Percentiles rank a stretch among this genome's conserved stretches.
Evolutionary conservation across 768 basidiomycete genomes (phyloP).

Genomic region (Flagelloscypha sp.): DNA sequence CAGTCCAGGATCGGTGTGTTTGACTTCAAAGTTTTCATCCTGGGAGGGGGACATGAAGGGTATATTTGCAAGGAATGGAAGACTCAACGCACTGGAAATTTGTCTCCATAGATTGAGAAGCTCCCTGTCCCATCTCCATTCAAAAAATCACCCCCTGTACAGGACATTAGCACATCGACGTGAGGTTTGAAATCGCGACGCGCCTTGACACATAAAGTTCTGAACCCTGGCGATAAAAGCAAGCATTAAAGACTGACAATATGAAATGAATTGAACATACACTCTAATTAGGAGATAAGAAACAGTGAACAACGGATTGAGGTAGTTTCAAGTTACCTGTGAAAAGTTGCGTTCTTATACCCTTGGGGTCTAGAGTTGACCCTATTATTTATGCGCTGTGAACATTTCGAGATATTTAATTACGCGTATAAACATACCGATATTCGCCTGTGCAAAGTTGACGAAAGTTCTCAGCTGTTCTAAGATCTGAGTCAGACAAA

Average conservation of each 20-base stretch:
- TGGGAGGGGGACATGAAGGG: constrained; percentile 19
- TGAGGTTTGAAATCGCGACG: constrained; percentile 4
- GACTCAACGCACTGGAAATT: constrained; percentile 61
- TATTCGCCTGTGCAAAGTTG: constrained; percentile 98
- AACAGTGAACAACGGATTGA: constrained; percentile 15
- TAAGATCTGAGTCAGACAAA: constrained; percentile 21
- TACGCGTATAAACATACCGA: constrained; percentile 39
- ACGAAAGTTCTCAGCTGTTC: constrained; percentile 96
- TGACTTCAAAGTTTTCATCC: constrained; percentile 94
- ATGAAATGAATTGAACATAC: constrained; percentile 32
- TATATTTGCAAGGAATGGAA: not conserved
- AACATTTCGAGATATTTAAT: constrained; percentile 10
- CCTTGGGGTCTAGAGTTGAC: constrained; percentile 83
- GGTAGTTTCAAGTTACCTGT: constrained; percentile 47
- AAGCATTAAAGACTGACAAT: constrained; percentile 1
- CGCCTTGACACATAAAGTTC: constrained; percentile 96
- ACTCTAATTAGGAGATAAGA: constrained; percentile 42
- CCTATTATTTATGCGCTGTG: constrained; percentile 28
- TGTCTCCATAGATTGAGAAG: constrained; percentile 95
- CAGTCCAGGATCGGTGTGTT: constrained; percentile 79
- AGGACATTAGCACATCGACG: not conserved
- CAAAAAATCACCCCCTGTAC: constrained; percentile 82
- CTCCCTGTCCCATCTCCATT: constrained; percentile 93
- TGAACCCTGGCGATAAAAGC: constrained; percentile 47
- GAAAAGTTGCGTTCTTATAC: constrained; percentile 87